Evolutionary conservation across 495 filamentous ascomycete species (phyloP).

Genomic region (Penicillium samsonianum): DNA sequence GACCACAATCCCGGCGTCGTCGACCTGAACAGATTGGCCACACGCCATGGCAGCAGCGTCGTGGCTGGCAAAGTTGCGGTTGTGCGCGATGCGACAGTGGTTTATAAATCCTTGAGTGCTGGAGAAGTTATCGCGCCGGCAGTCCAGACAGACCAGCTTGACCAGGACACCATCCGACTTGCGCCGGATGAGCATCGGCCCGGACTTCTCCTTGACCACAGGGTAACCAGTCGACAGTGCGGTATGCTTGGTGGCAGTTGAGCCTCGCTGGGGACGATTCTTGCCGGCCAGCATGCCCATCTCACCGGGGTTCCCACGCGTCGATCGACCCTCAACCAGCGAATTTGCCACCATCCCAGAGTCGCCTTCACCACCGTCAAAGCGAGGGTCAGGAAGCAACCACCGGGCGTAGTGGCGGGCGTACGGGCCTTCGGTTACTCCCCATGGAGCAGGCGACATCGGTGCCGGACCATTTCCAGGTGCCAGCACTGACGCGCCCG

Average conservation of each 20-base stretch:
- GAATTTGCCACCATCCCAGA: constrained; percentile 30
- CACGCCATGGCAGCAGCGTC: constrained; percentile 90
- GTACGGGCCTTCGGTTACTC: constrained; percentile 89
- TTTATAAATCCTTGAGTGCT: constrained; percentile 98
- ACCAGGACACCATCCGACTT: constrained; percentile 62
- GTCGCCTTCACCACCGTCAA: constrained; percentile 66
- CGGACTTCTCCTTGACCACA: constrained; percentile 64
- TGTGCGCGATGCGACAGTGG: constrained; percentile 94
- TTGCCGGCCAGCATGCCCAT: constrained; percentile 55
- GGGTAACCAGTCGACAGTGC: constrained; percentile 73
- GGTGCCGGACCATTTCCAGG: constrained; percentile 58
- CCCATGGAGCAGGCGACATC: constrained; percentile 76
- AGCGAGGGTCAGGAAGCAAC: constrained; percentile 85
- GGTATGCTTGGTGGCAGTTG: constrained; percentile 62
- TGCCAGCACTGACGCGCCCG: constrained; percentile 63
- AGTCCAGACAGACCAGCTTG: constrained; percentile 88
- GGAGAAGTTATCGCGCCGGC: constrained; percentile 84
- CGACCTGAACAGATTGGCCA: constrained; percentile 75
- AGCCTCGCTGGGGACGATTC: constrained; percentile 62
- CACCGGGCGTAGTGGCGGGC: constrained; percentile 90
- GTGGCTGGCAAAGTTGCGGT: constrained; percentile 87
- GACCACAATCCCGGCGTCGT: constrained; percentile 58
- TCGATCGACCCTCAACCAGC: constrained; percentile 63
- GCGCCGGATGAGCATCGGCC: constrained; percentile 61
- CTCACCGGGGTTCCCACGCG: constrained; percentile 70